These are phyloP conservation scores for Auriculariales sp. DNA, from an alignment of 768 basidiomycete genomes.

Conservation along the genomic window DNA sequence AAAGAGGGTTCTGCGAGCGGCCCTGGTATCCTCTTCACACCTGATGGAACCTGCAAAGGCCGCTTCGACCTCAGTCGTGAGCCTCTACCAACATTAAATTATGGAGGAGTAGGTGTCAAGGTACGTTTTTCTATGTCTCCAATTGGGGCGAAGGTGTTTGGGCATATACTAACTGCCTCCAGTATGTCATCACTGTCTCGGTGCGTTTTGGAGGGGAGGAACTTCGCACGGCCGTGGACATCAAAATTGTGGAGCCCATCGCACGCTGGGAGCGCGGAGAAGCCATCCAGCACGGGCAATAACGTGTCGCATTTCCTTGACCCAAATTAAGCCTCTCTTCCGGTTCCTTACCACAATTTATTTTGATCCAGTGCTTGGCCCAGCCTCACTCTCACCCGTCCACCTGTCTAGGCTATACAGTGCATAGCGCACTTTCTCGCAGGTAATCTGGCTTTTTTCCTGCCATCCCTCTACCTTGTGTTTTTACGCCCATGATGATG, in stretches of 20 bases:
- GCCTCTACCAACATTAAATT: background rate
- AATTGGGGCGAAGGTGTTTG: background rate
- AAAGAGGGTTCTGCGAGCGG: background rate
- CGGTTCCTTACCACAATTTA: no score
- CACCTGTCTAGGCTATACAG: no score
- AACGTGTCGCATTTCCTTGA: no score
- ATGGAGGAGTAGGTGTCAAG: background rate
- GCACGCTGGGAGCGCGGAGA: background rate
- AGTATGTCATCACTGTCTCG: background rate
- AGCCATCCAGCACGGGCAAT: background rate
- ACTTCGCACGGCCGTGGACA: background rate
- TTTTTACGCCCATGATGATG: no score
- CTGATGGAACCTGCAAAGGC: background rate
- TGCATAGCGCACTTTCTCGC: no score
- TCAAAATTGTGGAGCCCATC: constrained; percentile 1
- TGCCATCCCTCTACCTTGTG: no score
- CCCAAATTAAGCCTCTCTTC: no score
- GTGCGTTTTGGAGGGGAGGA: background rate
- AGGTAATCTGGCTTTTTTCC: no score
- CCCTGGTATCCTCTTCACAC: background rate
- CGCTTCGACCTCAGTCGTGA: background rate
- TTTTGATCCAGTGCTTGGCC: no score
- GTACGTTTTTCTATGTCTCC: background rate
- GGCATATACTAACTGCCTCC: background rate
- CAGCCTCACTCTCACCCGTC: no score